Evolutionary conservation across 345 rosid species (phyloP), one percentile per base, ranked within the genome.

Genomic region (Boechera divaricarpa): DNA sequence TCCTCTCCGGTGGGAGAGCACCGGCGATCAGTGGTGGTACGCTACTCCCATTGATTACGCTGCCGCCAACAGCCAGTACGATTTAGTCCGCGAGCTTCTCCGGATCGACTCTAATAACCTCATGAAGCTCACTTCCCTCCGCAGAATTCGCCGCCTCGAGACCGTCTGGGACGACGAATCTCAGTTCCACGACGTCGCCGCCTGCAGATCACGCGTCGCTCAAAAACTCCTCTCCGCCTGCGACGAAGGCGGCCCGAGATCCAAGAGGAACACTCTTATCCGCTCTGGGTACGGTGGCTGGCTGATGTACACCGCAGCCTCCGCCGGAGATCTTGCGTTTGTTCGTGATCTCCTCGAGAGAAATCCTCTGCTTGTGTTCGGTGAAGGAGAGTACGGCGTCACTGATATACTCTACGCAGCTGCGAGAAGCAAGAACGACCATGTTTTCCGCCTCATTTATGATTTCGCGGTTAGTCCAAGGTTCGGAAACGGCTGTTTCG

Each of bases 11-110:
- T 94, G 98, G 93, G 96, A 90, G 79, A 91, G 96, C 79, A 94
- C 97, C 29, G 90, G 94, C n/a, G 97, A 89, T 62, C 98, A 94
- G 58, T 91, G 97, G 98, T 94, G 98, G 98, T 94, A 85, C 74
- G 98, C 97, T 68, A 88, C 97, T 65, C 97, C 98, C 0, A 89
- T 94, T 15, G 97, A 94, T 58, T 91, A 87, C 82, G 97, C 98
- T 6, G 97, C 97, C 9, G 98, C 98, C 15, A 91, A 90, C 77
- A 85, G 97, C 77, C 97, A 94, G 77, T 90, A 87, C 71, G 98
- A 94, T 41, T 69, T 94, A 56, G 98, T 94, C 36, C 84, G 95
- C 11, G 92, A 92, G 85, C 95, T 94, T 71, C 91, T 91, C 73
- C 82, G 87, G 7, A 84, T 92, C 35, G 98, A 94, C 79, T 77